Percentiles rank a stretch among this genome's conserved stretches.
These are phyloP conservation scores for Fagopyrum esculentum DNA, from an alignment of 148 eudicot species.

Conservation along the genomic window DNA sequence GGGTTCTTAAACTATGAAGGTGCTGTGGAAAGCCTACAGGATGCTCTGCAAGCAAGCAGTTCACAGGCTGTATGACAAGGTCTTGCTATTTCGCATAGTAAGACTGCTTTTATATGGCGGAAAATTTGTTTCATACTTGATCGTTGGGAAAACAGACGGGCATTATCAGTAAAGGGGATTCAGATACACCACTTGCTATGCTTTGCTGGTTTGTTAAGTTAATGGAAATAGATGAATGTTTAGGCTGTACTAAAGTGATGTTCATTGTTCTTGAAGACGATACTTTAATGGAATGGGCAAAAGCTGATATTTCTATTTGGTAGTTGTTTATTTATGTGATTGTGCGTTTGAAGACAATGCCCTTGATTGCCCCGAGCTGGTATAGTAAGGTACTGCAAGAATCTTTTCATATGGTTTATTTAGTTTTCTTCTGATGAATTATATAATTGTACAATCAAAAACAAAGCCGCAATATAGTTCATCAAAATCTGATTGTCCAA, in stretches of 20 bases:
- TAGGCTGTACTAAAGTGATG: conserved; percentile 4
- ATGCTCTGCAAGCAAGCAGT: conserved; percentile 32
- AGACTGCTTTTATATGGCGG: neutral
- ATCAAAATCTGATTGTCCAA: too few species aligned
- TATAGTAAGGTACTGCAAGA: neutral
- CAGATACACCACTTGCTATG: neutral
- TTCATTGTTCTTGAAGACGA: neutral
- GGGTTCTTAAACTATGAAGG: conserved; percentile 67
- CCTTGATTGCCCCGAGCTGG: neutral
- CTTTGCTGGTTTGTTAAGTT: neutral
- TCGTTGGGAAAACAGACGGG: neutral
- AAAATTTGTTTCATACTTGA: conserved; percentile 5
- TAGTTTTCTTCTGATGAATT: too few species aligned
- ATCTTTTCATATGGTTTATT: neutral
- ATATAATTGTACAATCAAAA: too few species aligned
- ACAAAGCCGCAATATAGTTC: too few species aligned
- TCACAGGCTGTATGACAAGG: conserved; percentile 37
- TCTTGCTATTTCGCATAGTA: neutral
- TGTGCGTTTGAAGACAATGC: neutral
- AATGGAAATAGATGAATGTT: conserved; percentile 3
- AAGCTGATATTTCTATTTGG: conserved; percentile 1
- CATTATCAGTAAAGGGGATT: conserved; percentile 2
- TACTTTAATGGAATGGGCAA: conserved; percentile 8
- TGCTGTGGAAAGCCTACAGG: conserved; percentile 53
- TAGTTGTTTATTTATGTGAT: neutral